Conservation (phyloP, 2,329 filamentous ascomycete species). For the Dryadomyces sulphureus region DNA sequence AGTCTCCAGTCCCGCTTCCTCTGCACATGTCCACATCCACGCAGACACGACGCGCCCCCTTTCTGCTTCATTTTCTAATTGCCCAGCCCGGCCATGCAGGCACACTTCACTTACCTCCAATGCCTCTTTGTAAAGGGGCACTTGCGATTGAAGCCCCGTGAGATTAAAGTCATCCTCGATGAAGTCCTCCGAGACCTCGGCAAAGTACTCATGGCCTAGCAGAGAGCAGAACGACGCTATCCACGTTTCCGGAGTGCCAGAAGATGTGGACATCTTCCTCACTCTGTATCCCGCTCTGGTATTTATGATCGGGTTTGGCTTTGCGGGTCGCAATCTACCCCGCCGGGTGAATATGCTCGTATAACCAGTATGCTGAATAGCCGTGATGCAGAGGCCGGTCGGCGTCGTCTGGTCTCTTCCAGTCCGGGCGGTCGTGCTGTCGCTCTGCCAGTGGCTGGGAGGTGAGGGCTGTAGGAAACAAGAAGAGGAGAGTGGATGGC, state of each 20-base stretch:
- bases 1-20: background rate
- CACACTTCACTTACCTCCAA: conserved; percentile 46
- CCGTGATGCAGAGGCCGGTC: background rate
- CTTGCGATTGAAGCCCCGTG: conserved; percentile 85
- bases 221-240: conserved; percentile 94
- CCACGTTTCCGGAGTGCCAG: conserved; percentile 69
- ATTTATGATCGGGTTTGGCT: background rate
- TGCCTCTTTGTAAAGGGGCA: conserved; percentile 98
- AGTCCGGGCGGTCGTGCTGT: background rate
- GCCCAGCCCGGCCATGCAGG: background rate
- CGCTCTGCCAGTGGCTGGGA: background rate
- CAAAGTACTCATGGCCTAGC: conserved; percentile 96
- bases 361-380: background rate
- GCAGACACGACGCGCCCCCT: background rate
- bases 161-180: conserved; percentile 99
- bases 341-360: background rate
- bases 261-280: conserved; percentile 41
- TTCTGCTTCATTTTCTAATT: background rate
- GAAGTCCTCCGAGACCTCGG: conserved; percentile 96
- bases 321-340: conserved; percentile 3
- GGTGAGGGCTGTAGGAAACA: background rate
- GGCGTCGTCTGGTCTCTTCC: background rate
- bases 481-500: background rate
- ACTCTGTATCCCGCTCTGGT: background rate
- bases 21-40: no score